These are phyloP conservation scores for Salicornia ramosissima DNA, from an alignment of 148 eudicot species.

Conservation along the genomic window DNA sequence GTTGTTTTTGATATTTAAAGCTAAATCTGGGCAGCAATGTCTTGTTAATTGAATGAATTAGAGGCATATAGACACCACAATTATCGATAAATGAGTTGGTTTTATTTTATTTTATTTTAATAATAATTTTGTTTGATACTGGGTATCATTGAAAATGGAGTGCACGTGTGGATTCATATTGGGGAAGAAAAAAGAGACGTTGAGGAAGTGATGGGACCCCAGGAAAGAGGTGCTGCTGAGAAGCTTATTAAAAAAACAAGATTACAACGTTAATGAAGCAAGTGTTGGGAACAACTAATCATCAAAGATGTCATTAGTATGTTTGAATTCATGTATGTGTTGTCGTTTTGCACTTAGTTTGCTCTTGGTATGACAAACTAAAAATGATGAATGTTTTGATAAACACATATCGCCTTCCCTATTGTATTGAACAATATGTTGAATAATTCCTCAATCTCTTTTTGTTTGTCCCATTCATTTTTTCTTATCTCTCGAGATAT, in stretches of 20 bases:
- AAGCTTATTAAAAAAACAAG: slow-evolving; percentile 1
- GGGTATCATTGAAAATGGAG: slow-evolving; percentile 10
- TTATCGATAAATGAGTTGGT: neutral
- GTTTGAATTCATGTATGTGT: neutral
- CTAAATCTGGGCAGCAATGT: neutral
- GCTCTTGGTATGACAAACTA: neutral
- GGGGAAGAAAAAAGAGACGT: slow-evolving; percentile 46
- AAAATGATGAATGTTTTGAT: neutral
- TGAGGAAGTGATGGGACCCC: slow-evolving; percentile 16
- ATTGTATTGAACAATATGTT: too few relatives aligned
- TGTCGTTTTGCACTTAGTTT: neutral
- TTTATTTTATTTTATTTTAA: neutral
- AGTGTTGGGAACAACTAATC: slow-evolving; percentile 15
- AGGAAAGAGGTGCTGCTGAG: slow-evolving; percentile 5
- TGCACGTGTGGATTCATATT: slow-evolving; percentile 40
- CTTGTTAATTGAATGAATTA: neutral
- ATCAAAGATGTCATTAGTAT: neutral
- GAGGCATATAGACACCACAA: neutral
- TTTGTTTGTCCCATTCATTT: too few relatives aligned
- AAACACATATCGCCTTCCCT: too few relatives aligned
- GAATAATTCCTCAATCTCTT: too few relatives aligned
- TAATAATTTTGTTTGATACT: too few relatives aligned
- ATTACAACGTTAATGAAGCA: slow-evolving; percentile 14
- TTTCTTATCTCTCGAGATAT: too few relatives aligned
- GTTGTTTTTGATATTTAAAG: neutral